Evolutionary conservation across 1,139 yeast species (phyloP), one percentile per base, ranked within the genome.

Genomic region (Saccharomyces hybrid): DNA sequence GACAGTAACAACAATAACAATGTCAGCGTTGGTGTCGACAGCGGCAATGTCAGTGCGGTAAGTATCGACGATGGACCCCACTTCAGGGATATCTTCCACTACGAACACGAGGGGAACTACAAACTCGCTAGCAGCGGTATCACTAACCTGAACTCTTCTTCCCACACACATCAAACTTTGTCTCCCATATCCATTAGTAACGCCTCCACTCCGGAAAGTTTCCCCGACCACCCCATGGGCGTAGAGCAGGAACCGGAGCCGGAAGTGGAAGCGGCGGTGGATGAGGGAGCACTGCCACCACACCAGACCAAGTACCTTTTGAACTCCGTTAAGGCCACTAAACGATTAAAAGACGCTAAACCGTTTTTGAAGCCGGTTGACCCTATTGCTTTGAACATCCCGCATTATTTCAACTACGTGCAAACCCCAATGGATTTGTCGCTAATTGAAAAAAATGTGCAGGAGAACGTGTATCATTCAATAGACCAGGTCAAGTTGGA

Each of bases 291-390:
- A 46, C 46, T 38, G 23, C 34, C 23, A 47, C 42, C 27, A n/a
- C 29, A 14, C 14, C 49, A 25, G 13, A 38, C n/a, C 25, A 38
- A 38, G 25, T 38, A 38, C 7, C 44, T 38, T 38, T 38, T 38
- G 25, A 38, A 20, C 25, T 20, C 86, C 2, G 77, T 85, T 51
- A 85, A 85, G 65, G 93, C 96, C 20, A 84, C 93, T 55, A 90
- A 88, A 69, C 76, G 97, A 60, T 78, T 91, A 64, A 88, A 90
- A 71, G 99, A 93, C 72, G 96, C 98, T 2, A 83, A 78, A 26
- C 98, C 99, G 4, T 93, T 93, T 68, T 66, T 88, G 50, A 82
- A 77, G 55, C 99, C 99, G 0, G 99, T 93, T 47, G 98, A 93
- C 67, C 85, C 81, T 5, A 84, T 87, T 53, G 90, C 88, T 68